Evolutionary conservation across 2,329 filamentous ascomycete species (phyloP).

Genomic region (Stachybotrys echinatus): DNA sequence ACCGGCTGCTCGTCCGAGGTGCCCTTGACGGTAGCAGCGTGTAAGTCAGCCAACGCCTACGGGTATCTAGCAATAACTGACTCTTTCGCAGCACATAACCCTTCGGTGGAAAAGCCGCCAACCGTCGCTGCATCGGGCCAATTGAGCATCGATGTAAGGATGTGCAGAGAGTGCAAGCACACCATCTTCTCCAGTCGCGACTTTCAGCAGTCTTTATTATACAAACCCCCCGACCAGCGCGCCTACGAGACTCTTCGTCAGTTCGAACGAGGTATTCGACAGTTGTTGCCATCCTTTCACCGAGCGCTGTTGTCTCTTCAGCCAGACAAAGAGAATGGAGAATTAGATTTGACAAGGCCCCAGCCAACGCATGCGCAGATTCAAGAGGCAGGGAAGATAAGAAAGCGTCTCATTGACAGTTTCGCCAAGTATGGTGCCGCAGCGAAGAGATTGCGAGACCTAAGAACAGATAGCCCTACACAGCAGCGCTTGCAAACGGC

Average conservation of each 20-base stretch:
- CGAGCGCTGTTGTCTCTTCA: constrained; percentile 69
- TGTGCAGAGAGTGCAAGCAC: constrained; percentile 82
- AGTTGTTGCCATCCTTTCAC: constrained; percentile 80
- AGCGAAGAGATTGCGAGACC: constrained; percentile 73
- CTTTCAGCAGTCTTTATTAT: constrained; percentile 64
- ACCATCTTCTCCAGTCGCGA: constrained; percentile 64
- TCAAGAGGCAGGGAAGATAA: constrained; percentile 79
- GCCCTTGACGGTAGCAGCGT: constrained; percentile 66
- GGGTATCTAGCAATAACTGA: not conserved
- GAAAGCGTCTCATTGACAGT: constrained; percentile 83
- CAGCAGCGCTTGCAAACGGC: constrained; percentile 74
- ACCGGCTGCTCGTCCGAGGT: constrained; percentile 84
- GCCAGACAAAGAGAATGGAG: constrained; percentile 33
- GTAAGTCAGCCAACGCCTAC: constrained; percentile 17
- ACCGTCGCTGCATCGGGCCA: constrained; percentile 31
- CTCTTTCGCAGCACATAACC: constrained; percentile 10
- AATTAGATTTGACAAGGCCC: constrained; percentile 31
- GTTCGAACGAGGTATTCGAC: constrained; percentile 80
- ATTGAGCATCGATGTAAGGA: constrained; percentile 74
- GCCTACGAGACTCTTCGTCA: constrained; percentile 80
- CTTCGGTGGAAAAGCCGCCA: constrained; percentile 36
- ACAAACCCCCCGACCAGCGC: constrained; percentile 68
- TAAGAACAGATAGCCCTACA: constrained; percentile 66
- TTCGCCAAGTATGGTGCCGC: constrained; percentile 84
- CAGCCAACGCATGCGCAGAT: constrained; percentile 61